Evolutionary conservation across 2,329 filamentous ascomycete genomes (phyloP).

Genomic region (Penicillium crustosum): DNA sequence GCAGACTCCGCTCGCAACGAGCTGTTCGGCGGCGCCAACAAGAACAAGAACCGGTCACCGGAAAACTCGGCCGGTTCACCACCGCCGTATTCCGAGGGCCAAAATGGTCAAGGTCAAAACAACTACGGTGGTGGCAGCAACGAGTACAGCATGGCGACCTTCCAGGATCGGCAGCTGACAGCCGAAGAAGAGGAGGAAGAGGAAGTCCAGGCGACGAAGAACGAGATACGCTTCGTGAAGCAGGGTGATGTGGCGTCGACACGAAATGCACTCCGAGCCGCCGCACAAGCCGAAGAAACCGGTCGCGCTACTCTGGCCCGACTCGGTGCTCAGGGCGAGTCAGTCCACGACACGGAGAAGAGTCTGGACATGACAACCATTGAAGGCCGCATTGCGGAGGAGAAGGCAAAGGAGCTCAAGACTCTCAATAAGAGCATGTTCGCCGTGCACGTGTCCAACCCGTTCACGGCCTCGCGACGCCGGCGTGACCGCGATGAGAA

Average conservation of each 20-base stretch:
- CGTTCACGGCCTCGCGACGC: conserved; percentile 70
- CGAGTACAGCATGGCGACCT: conserved; percentile 43
- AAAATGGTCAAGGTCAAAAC: conserved; percentile 14
- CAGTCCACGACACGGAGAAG: conserved; percentile 76
- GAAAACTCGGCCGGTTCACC: conserved; percentile 41
- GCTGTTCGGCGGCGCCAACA: conserved; percentile 58
- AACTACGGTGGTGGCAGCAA: conserved; percentile 37
- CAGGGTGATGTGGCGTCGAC: conserved; percentile 73
- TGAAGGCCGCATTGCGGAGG: conserved; percentile 73
- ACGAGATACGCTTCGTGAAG: conserved; percentile 73
- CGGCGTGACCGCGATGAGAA: conserved; percentile 65
- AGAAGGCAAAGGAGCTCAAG: conserved; percentile 79
- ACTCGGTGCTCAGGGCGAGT: conserved; percentile 75
- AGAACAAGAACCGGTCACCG: conserved; percentile 41
- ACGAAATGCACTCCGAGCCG: conserved; percentile 66
- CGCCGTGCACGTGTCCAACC: conserved; percentile 73
- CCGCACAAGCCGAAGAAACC: conserved; percentile 67
- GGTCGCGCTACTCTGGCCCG: conserved; percentile 70
- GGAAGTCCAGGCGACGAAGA: conserved; percentile 69
- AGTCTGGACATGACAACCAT: conserved; percentile 78
- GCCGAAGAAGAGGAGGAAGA: conserved; percentile 77
- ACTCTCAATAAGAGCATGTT: conserved; percentile 90
- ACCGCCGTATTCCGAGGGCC: conserved; percentile 34
- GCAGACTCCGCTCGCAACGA: conserved; percentile 57
- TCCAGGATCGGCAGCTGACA: conserved; percentile 74